Evolutionary conservation across 768 basidiomycete species (phyloP).

Genomic region (Rickenella mellea): DNA sequence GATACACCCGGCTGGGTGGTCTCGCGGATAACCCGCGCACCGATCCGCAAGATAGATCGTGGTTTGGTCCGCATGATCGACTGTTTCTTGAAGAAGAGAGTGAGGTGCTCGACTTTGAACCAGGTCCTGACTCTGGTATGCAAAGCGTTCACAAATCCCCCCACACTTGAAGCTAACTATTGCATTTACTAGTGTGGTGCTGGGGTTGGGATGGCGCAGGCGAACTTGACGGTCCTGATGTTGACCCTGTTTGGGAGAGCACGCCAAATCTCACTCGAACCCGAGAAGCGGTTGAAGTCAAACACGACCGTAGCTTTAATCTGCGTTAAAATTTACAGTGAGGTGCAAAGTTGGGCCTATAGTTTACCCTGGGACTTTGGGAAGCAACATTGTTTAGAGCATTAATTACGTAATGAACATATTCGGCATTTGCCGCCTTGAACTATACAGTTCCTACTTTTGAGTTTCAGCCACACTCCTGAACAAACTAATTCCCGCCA

Average conservation of each 20-base stretch:
- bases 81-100: constrained; percentile 86
- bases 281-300: constrained; percentile 53
- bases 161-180: background rate
- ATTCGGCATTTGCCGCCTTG: too few species aligned
- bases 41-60: constrained; percentile 94
- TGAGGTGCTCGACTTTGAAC: constrained; percentile 62
- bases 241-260: constrained; percentile 94
- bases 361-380: too few species aligned
- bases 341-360: too few species aligned
- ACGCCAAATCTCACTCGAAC: constrained; percentile 59
- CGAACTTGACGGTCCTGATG: constrained; percentile 94
- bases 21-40: constrained; percentile 92
- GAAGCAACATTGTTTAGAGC: too few species aligned
- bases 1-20: constrained; percentile 91
- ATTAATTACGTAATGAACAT: too few species aligned
- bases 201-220: constrained; percentile 99
- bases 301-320: constrained; percentile 46
- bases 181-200: constrained; percentile 75
- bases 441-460: too few species aligned
- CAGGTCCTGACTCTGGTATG: constrained; percentile 84
- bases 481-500: too few species aligned
- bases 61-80: constrained; percentile 97
- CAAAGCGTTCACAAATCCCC: constrained; percentile 10
- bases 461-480: too few species aligned
- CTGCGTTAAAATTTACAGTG: constrained; percentile 1